Conservation (phyloP, 2,329 filamentous ascomycete genomes). For the Colletotrichum somersetense region DNA sequence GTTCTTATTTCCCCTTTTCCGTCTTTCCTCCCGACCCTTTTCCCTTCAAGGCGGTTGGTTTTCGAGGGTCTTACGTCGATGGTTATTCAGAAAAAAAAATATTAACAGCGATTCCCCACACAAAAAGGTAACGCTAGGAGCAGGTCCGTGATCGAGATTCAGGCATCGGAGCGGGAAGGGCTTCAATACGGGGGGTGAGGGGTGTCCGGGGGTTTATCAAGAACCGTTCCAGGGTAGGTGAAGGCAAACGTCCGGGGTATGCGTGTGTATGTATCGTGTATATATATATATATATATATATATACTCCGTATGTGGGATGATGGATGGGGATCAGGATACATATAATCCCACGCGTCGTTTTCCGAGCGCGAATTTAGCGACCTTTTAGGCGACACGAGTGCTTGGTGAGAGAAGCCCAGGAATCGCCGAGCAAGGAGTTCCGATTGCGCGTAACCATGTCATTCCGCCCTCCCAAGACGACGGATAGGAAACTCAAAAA, state of each 20-base stretch:
- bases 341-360: not conserved
- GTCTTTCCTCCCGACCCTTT: not conserved
- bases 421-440: slow-evolving; percentile 30
- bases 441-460: slow-evolving; percentile 29
- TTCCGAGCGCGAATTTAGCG: slow-evolving; percentile 4
- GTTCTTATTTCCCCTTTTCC: not conserved
- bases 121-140: not conserved
- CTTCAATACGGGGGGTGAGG: slow-evolving; percentile 2
- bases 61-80: not conserved
- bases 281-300: not conserved
- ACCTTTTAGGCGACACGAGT: slow-evolving; percentile 1
- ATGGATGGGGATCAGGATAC: not conserved
- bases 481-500: not conserved
- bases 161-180: not conserved
- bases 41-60: not conserved
- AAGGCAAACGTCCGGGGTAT: not conserved
- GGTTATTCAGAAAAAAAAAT: not conserved
- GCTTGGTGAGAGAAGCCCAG: slow-evolving; percentile 28
- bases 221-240: not conserved
- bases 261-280: not conserved
- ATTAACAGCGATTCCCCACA: not conserved
- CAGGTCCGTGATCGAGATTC: not conserved
- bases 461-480: slow-evolving; percentile 21
- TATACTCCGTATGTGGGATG: not conserved
- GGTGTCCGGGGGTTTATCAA: not conserved